These are phyloP conservation scores for Diddensiella santjacobensis DNA, from an alignment of 805 yeast genomes.

Conservation along the genomic window DNA sequence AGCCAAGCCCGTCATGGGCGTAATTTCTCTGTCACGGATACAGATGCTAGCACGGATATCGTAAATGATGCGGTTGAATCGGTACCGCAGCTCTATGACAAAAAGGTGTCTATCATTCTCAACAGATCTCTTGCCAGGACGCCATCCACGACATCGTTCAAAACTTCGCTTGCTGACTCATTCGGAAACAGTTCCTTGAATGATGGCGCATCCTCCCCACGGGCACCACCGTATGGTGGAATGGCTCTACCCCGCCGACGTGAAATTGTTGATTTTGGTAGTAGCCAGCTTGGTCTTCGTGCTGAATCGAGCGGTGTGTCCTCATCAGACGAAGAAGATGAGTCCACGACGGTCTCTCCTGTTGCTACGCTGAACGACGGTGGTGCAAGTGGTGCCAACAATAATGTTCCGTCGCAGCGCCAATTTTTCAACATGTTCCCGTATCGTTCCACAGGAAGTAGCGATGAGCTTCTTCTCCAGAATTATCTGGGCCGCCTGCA, in stretches of 20 bases:
- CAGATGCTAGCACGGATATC: slow-evolving; percentile 48
- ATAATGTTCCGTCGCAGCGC: not conserved
- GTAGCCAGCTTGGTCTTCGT: not conserved
- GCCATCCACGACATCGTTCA: slow-evolving; percentile 73
- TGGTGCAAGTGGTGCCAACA: not conserved
- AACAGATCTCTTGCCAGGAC: slow-evolving; percentile 70
- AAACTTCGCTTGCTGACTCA: slow-evolving; percentile 69
- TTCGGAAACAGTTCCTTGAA: slow-evolving; percentile 30
- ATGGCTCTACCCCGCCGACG: slow-evolving; percentile 4
- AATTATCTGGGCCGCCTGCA: slow-evolving; percentile 5
- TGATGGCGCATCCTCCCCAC: slow-evolving; percentile 8
- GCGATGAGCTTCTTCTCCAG: slow-evolving; percentile 5
- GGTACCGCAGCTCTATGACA: slow-evolving; percentile 75
- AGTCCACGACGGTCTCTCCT: not conserved
- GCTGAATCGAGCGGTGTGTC: not conserved
- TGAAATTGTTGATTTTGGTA: slow-evolving; percentile 19
- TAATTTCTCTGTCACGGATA: slow-evolving; percentile 52
- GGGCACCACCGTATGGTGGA: slow-evolving; percentile 4
- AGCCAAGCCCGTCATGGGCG: slow-evolving; percentile 30
- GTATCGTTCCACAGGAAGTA: not conserved
- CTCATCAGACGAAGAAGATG: not conserved
- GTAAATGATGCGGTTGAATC: slow-evolving; percentile 55
- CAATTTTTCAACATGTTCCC: not conserved
- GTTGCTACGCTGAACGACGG: not conserved
- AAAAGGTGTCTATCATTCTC: slow-evolving; percentile 70